Percentiles rank a stretch among this genome's conserved stretches.
These are phyloP conservation scores for Didymella sp. DNA, from an alignment of 2,329 filamentous ascomycete genomes.

Conservation along the genomic window DNA sequence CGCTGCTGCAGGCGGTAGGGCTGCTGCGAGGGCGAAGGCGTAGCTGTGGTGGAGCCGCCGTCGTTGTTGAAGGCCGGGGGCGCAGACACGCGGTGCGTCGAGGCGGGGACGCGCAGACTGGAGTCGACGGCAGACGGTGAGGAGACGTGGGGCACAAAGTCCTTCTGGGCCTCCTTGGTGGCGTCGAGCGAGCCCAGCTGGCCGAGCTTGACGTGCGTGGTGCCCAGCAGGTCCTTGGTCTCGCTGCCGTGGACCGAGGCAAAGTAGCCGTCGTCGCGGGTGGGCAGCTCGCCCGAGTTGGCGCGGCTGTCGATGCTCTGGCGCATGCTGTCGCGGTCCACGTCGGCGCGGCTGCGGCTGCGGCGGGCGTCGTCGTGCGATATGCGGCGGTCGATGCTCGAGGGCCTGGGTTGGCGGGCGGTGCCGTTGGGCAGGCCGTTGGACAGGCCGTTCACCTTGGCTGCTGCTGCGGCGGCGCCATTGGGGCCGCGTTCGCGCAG, in stretches of 20 bases:
- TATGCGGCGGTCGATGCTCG: slow-evolving; percentile 44
- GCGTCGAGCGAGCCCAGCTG: slow-evolving; percentile 35
- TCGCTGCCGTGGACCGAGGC: slow-evolving; percentile 48
- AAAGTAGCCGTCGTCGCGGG: slow-evolving; percentile 57
- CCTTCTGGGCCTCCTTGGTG: slow-evolving; percentile 40
- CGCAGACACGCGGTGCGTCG: slow-evolving; percentile 65
- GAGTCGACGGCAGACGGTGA: slow-evolving; percentile 25
- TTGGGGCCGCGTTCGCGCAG: slow-evolving; percentile 35
- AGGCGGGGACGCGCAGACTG: slow-evolving; percentile 47
- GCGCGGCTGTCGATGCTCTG: slow-evolving; percentile 34
- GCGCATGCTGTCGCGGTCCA: slow-evolving; percentile 28
- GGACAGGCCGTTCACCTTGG: slow-evolving; percentile 47
- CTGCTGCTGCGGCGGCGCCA: slow-evolving; percentile 23
- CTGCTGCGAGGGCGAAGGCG: slow-evolving; percentile 58
- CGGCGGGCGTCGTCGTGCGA: slow-evolving; percentile 20
- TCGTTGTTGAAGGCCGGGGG: slow-evolving; percentile 64
- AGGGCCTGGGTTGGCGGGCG: slow-evolving; percentile 25
- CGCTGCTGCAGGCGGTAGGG: slow-evolving; percentile 74
- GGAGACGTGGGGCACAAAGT: slow-evolving; percentile 34
- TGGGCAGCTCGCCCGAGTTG: slow-evolving; percentile 36
- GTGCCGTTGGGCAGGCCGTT: slow-evolving; percentile 31
- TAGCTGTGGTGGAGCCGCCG: slow-evolving; percentile 53
- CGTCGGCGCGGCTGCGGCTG: slow-evolving; percentile 23
- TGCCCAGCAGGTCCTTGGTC: slow-evolving; percentile 43
- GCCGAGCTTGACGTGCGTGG: slow-evolving; percentile 49